These are phyloP conservation scores for Saccharomycodes ludwigii DNA, from an alignment of 805 yeast genomes.

Conservation along the genomic window DNA sequence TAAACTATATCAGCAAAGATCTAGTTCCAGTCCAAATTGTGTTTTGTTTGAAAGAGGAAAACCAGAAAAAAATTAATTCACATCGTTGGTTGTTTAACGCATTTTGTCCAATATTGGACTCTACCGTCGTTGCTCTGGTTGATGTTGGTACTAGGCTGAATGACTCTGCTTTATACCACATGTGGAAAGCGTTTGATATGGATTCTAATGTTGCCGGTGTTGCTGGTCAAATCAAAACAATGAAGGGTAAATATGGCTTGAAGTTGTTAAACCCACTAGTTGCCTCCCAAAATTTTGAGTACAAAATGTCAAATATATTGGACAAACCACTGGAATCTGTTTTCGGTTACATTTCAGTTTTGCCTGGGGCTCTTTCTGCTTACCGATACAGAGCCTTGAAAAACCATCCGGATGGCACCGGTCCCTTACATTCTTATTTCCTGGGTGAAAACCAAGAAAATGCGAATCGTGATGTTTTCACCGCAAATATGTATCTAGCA, in stretches of 20 bases:
- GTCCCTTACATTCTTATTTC: conserved; percentile 81
- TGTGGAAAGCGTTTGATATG: conserved; percentile 95
- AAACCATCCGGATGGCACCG: conserved; percentile 82
- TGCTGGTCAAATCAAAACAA: conserved; percentile 93
- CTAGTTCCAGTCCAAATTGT: conserved; percentile 90
- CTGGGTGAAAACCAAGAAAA: conserved; percentile 65
- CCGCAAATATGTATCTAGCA: conserved; percentile 94
- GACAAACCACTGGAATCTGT: conserved; percentile 90
- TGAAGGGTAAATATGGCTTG: conserved; percentile 81
- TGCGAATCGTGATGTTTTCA: conserved; percentile 65
- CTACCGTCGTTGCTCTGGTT: conserved; percentile 75
- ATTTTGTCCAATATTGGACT: conserved; percentile 81
- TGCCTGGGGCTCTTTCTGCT: conserved; percentile 94
- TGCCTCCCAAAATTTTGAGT: conserved; percentile 93
- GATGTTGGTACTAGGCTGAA: conserved; percentile 99
- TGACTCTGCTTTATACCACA: conserved; percentile 71
- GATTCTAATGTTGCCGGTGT: conserved; percentile 98
- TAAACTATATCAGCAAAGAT: conserved; percentile 83
- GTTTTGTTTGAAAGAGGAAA: conserved; percentile 85
- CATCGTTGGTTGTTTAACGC: conserved; percentile 98
- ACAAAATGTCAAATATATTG: conserved; percentile 90
- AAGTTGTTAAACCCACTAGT: conserved; percentile 82
- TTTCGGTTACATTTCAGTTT: conserved; percentile 85
- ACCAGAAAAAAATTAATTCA: conserved; percentile 88
- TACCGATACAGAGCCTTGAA: conserved; percentile 79